Conservation (phyloP, 495 filamentous ascomycete species). For the Beverwykella pulmonaria region DNA sequence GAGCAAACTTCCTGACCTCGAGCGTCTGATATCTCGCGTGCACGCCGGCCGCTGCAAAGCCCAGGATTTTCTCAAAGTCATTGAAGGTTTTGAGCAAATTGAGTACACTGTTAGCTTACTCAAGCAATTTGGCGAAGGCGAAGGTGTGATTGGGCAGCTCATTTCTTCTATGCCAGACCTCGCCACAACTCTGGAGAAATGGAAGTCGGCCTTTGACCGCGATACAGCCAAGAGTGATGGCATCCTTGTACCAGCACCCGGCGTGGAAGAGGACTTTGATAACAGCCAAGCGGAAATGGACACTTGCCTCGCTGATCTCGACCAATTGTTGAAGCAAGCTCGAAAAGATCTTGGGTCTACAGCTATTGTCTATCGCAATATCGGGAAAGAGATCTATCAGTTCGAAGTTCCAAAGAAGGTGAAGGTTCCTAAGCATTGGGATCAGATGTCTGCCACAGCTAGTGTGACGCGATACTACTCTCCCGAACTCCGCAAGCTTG, state of each 20-base stretch:
- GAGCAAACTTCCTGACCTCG: constrained; percentile 89
- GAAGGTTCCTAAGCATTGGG: constrained; percentile 86
- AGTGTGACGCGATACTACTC: constrained; percentile 95
- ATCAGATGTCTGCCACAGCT: constrained; percentile 92
- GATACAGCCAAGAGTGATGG: constrained; percentile 73
- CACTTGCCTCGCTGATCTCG: constrained; percentile 68
- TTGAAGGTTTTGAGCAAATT: constrained; percentile 97
- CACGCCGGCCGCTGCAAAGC: constrained; percentile 87
- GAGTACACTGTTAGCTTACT: constrained; percentile 86
- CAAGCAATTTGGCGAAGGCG: constrained; percentile 65
- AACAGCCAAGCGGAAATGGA: constrained; percentile 76
- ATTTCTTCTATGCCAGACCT: constrained; percentile 85
- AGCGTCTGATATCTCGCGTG: constrained; percentile 90
- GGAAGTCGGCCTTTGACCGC: constrained; percentile 93
- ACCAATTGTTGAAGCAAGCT: constrained; percentile 69
- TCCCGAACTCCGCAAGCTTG: constrained; percentile 74
- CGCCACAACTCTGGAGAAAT: constrained; percentile 68
- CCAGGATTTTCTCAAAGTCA: constrained; percentile 88
- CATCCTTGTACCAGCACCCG: constrained; percentile 81
- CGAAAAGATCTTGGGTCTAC: constrained; percentile 66
- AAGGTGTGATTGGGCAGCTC: constrained; percentile 82
- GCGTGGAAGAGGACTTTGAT: constrained; percentile 93
- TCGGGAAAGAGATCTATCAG: constrained; percentile 96
- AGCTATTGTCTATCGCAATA: constrained; percentile 80
- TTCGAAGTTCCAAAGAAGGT: constrained; percentile 86